Conservation (phyloP, 2,329 filamentous ascomycete genomes). For the Alternaria tenuissima region DNA sequence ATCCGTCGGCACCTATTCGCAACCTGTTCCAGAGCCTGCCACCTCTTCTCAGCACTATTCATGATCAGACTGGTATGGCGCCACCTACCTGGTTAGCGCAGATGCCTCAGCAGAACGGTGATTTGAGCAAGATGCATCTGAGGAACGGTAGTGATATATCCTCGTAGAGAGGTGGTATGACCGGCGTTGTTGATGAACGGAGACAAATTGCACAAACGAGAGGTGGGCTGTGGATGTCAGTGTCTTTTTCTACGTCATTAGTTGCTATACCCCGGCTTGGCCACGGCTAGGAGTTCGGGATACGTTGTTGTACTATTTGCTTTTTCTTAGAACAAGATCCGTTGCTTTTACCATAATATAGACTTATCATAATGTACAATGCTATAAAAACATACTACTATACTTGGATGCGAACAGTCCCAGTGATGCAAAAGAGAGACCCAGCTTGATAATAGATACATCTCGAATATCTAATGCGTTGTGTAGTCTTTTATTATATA, state of each 20-base stretch:
- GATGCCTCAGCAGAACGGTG: conserved; percentile 54
- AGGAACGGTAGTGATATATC: conserved; percentile 38
- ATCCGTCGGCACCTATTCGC: conserved; percentile 71
- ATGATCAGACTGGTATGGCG: conserved; percentile 85
- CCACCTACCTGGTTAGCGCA: conserved; percentile 76
- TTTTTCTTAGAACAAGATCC: neutral
- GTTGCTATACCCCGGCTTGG: conserved; percentile 18
- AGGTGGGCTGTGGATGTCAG: neutral
- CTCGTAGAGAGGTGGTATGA: conserved; percentile 6
- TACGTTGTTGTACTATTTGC: neutral
- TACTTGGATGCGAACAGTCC: neutral
- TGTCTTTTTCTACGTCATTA: conserved; percentile 5
- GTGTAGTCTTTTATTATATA: too few species aligned
- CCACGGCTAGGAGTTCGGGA: conserved; percentile 9
- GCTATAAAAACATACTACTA: neutral
- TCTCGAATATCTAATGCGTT: too few species aligned
- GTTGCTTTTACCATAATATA: neutral
- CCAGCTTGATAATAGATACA: too few species aligned
- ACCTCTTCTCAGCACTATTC: conserved; percentile 82
- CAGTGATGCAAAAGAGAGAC: too few species aligned
- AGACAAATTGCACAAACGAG: neutral
- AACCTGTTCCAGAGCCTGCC: conserved; percentile 87
- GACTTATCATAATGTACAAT: neutral
- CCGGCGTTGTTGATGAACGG: neutral
- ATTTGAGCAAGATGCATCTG: conserved; percentile 32